Percentiles rank a stretch among this genome's conserved stretches.
Evolutionary conservation across 306 rosid genomes (phyloP).

Genomic region (Erythrophleum fordii): DNA sequence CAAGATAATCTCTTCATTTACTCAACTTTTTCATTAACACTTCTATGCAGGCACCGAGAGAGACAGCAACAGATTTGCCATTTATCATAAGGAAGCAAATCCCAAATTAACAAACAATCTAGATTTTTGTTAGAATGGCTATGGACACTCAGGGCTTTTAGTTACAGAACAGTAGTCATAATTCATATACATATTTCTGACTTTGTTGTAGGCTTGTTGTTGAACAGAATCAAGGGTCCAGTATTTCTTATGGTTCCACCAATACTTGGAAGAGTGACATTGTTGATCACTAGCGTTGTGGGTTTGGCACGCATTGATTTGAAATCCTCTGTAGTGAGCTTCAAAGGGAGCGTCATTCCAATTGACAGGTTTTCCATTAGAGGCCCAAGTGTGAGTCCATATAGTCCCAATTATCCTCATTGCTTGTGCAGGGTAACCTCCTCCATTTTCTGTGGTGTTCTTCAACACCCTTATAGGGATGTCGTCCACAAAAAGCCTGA

Average conservation of each 20-base stretch:
- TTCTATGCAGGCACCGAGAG: too few species aligned
- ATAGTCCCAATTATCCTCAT: conserved; percentile 34
- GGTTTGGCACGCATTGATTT: conserved; percentile 17
- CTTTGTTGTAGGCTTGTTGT: conserved; percentile 20
- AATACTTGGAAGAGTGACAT: conserved; percentile 12
- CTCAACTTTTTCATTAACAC: too few species aligned
- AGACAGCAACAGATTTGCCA: too few species aligned
- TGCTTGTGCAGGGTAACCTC: conserved; percentile 22
- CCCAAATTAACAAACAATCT: too few species aligned
- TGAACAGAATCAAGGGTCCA: conserved; percentile 10
- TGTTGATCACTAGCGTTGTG: not conserved
- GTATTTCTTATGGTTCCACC: conserved; percentile 26
- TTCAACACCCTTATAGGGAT: conserved; percentile 38
- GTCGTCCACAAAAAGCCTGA: conserved; percentile 41
- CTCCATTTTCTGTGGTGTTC: conserved; percentile 21
- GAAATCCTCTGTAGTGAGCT: conserved; percentile 36
- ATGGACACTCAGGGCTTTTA: not conserved
- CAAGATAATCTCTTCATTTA: too few species aligned
- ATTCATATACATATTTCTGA: conserved; percentile 24
- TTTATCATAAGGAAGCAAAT: too few species aligned
- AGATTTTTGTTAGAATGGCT: too few species aligned
- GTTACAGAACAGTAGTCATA: conserved; percentile 33
- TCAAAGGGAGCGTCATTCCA: conserved; percentile 41
- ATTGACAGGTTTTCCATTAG: conserved; percentile 1
- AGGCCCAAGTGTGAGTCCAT: conserved; percentile 40